Evolutionary conservation across 2,329 filamentous ascomycete species (phyloP), one percentile per base, ranked within the genome.

Genomic region (Aspergillus arachidicola): DNA sequence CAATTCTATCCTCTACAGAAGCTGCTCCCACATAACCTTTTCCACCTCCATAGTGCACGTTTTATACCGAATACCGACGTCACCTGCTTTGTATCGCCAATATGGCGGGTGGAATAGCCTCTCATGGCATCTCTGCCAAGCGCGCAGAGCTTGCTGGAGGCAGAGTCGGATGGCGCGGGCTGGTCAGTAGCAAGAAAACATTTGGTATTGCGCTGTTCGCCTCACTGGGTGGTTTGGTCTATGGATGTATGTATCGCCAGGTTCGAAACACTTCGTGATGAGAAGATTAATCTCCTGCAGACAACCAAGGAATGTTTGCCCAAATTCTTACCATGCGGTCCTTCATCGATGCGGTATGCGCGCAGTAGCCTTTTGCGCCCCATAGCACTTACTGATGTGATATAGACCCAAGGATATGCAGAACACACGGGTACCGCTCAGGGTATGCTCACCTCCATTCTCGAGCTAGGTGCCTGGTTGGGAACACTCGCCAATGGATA

Each of bases 271-370:
- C 6, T n/a, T 48, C 19, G 4, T 9, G 46, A 23, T 9, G 14
- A 4, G 34, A 16, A 51, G 1, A 21, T 43, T 63, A 30, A 65
- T 28, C 6, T 9, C 10, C 48, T 63, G 12, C 32, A 75, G 73
- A 92, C 78, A 92, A 93, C 72, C 89, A 92, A 74, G 91, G 90
- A 68, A 89, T 92, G 78, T 91, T 92, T 78, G 87, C 86, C n/a
- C 90, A 90, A 28, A 86, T 93, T 26, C 69, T 87, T 60, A 81
- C 80, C 26, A 84, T 85, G 82, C 71, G 73, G 5, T 78, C 79
- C 1, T 85, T 84, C 65, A 76, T 78, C 46, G 64, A 73, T 51
- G 76, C 83, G 46, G 83, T 83, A 76, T 77, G 79, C 58, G 64
- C 71, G 41, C 76, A 75, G 73, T 21, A 53, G 46, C 36, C 50